Evolutionary conservation across 148 eudicot genomes (phyloP), one percentile per base, ranked within the genome.

Genomic region (Rhododendron williamsianum): DNA sequence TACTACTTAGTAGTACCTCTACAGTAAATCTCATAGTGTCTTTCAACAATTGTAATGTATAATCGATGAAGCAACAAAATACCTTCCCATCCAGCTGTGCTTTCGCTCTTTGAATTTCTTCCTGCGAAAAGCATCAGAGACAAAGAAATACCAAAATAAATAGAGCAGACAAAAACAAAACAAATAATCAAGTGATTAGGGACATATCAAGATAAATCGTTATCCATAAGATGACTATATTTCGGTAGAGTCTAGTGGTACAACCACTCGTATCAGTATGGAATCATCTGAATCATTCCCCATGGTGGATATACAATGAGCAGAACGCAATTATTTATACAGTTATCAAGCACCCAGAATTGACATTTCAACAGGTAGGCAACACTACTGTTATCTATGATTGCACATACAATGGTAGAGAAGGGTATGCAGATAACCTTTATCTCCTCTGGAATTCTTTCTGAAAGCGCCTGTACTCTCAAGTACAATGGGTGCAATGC

Each of bases 401-500:
- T 38, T 80, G 76, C n/a, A 41, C 9, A 76, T 73, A 38, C 3
- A 83, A 46, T 41, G 33, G 36, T 84, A n/a, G 49, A 65, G 33
- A 65, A 65, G 51, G 82, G 60, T 73, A 81, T 4, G 25, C 33
- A 12, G 80, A 74, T 58, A 78, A 96, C 99, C 95, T 91, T 92
- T 83, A 95, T 91, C 84, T 95, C 98, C 82, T 91, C 92, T 51
- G 99, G 91, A 80, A 96, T 93, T 82, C 87, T 87, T 80, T 90
- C 86, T 74, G 98, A 94, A 87, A 96, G 93, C 76, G 93, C 93
- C 87, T 94, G 92, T 79, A 96, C 92, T 87, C 98, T 89, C 88
- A 96, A 90, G 89, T 96, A 96, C 88, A 96, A 90, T 69, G 99
- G 99, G 85, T 96, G 99, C 92, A 96, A 85, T 65, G 99, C 99